These are phyloP conservation scores for Penium margaritaceum DNA, from an alignment of 139 green algal genomes.

Conservation along the genomic window DNA sequence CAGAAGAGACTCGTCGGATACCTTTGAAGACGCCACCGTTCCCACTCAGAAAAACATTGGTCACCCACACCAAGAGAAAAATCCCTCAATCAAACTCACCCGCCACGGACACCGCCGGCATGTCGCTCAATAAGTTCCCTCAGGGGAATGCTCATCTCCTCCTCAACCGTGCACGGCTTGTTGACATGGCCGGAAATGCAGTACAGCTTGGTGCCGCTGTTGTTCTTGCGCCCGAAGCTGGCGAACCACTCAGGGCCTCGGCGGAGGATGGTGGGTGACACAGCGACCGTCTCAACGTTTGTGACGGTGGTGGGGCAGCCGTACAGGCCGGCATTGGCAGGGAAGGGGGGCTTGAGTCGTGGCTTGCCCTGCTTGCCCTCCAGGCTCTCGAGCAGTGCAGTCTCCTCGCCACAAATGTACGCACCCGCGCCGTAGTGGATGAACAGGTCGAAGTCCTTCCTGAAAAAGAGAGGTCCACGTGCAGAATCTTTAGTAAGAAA, in stretches of 20 bases:
- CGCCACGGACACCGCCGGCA: slow-evolving; percentile 83
- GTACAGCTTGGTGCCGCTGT: slow-evolving; percentile 96
- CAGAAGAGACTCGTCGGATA: no score
- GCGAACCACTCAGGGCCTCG: slow-evolving; percentile 91
- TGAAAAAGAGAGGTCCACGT: no score
- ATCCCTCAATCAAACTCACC: no score
- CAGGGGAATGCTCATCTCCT: slow-evolving; percentile 95
- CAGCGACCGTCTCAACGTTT: slow-evolving; percentile 94
- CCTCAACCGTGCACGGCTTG: slow-evolving; percentile 92
- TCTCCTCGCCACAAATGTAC: slow-evolving; percentile 99
- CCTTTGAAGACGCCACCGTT: no score
- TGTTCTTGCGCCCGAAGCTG: slow-evolving; percentile 90
- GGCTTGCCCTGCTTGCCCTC: slow-evolving; percentile 96
- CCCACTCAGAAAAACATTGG: no score
- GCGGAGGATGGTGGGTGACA: slow-evolving; percentile 90
- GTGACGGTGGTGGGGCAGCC: slow-evolving; percentile 94
- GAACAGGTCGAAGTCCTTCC: slow-evolving; percentile 92
- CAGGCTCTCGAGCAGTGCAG: slow-evolving; percentile 88
- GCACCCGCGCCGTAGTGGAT: slow-evolving; percentile 90
- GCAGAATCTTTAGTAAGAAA: no score
- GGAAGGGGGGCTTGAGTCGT: slow-evolving; percentile 93
- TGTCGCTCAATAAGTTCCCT: slow-evolving; percentile 93
- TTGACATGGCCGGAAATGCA: slow-evolving; percentile 98
- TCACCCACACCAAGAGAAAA: no score
- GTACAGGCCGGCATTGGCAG: slow-evolving; percentile 89